Percentiles rank a stretch among this genome's conserved stretches.
These are phyloP conservation scores for Neonectria magnoliae DNA, from an alignment of 2,329 filamentous ascomycete species.

Conservation along the genomic window DNA sequence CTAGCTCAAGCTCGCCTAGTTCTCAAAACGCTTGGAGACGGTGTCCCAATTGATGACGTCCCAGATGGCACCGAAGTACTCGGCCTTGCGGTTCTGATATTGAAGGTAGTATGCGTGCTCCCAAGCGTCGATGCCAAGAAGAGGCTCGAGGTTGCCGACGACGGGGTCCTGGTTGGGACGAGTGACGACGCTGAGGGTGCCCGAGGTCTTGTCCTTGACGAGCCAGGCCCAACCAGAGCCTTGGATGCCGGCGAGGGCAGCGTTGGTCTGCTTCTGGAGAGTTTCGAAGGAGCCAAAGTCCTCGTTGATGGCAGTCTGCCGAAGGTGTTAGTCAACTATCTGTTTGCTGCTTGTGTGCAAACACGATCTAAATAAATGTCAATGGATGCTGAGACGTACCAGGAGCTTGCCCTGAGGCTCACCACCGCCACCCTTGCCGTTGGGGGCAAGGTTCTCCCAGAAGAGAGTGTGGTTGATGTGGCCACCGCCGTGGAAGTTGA, in stretches of 20 bases:
- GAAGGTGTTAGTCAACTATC: constrained; percentile 3
- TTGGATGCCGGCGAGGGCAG: constrained; percentile 78
- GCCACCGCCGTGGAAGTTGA: constrained; percentile 86
- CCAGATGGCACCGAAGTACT: constrained; percentile 95
- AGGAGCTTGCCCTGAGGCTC: constrained; percentile 71
- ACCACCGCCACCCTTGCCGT: constrained; percentile 69
- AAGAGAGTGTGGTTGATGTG: constrained; percentile 90
- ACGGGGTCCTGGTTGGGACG: constrained; percentile 91
- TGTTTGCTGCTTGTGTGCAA: no score
- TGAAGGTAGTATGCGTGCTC: constrained; percentile 97
- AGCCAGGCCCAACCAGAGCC: constrained; percentile 94
- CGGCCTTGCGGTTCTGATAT: constrained; percentile 96
- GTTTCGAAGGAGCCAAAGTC: constrained; percentile 74
- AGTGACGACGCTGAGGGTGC: constrained; percentile 71
- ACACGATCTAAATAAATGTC: no score
- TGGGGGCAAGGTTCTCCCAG: constrained; percentile 82
- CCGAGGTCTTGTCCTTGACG: constrained; percentile 73
- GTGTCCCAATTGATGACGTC: constrained; percentile 97
- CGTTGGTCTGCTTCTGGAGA: constrained; percentile 74
- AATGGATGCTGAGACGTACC: constrained; percentile 45
- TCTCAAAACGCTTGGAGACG: constrained; percentile 78
- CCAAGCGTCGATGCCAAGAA: constrained; percentile 93
- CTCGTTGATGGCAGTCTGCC: constrained; percentile 66
- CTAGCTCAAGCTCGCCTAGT: constrained; percentile 43
- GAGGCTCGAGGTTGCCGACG: constrained; percentile 80